phyloP scores from a whole-genome alignment of 164 flowering plant genomes.

The Pachysandra terminalis region DNA sequence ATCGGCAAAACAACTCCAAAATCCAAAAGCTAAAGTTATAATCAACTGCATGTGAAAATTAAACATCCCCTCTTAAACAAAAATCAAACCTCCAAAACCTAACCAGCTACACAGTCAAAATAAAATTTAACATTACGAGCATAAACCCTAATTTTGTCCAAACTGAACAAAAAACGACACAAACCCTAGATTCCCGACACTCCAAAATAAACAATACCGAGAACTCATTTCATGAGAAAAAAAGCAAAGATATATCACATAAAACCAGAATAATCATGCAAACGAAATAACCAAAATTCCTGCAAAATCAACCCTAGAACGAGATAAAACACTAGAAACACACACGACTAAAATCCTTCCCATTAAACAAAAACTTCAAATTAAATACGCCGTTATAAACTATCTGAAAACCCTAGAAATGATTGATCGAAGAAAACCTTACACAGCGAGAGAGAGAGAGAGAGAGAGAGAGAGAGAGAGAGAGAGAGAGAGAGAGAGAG shows the following conservation, averaged over 20 bases:
- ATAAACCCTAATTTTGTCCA: conserved; percentile 7
- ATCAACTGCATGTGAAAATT: background rate
- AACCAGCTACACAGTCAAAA: background rate
- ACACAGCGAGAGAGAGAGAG: too few relatives aligned
- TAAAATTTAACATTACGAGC: background rate
- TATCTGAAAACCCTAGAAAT: conserved; percentile 2
- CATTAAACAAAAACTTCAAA: background rate
- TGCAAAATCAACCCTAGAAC: conserved; percentile 1
- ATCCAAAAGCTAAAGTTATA: background rate
- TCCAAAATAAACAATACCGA: background rate
- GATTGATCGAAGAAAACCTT: background rate
- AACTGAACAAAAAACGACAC: background rate
- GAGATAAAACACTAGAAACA: background rate
- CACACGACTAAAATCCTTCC: background rate
- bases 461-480: background rate
- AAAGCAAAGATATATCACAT: background rate
- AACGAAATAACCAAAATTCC: background rate
- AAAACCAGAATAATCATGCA: background rate
- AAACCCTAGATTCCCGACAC: conserved; percentile 3
- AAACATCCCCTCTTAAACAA: background rate
- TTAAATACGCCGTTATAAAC: background rate
- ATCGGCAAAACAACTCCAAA: background rate
- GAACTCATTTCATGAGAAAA: background rate
- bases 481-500: too few relatives aligned
- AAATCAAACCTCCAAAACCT: background rate